A percentile compares a stretch with the other conserved stretches of the same genome.
phyloP scores from a whole-genome alignment of 169 alveolate genomes.

The Perkinsus olseni region DNA sequence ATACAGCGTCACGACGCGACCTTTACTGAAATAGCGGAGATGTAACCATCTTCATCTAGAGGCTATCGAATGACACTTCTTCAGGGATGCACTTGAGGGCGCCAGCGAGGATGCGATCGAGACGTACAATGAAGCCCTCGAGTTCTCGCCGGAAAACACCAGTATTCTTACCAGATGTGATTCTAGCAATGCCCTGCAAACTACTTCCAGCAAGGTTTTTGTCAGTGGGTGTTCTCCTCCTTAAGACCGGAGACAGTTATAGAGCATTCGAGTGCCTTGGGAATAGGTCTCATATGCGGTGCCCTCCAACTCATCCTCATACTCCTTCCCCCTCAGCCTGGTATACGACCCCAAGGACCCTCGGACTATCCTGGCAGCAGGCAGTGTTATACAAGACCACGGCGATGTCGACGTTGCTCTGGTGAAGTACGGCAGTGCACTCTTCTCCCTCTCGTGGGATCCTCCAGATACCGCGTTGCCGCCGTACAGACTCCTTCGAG shows the following conservation, averaged over 20 bases:
- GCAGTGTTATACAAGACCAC: slow-evolving; percentile 64
- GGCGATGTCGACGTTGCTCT: slow-evolving; percentile 18
- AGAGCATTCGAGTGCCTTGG: slow-evolving; percentile 60
- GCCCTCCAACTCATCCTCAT: not conserved
- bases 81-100: slow-evolving; percentile 29
- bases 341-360: slow-evolving; percentile 64
- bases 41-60: not conserved
- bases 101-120: slow-evolving; percentile 62
- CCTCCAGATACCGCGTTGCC: slow-evolving; percentile 57
- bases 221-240: not conserved
- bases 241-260: slow-evolving; percentile 41
- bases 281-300: slow-evolving; percentile 10
- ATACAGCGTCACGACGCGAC: slow-evolving; percentile 62
- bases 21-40: slow-evolving; percentile 55
- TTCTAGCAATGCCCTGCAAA: not conserved
- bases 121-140: slow-evolving; percentile 63
- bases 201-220: not conserved
- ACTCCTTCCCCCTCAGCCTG: slow-evolving; percentile 21
- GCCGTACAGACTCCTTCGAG: slow-evolving; percentile 67
- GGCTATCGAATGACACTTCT: not conserved
- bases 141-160: slow-evolving; percentile 63
- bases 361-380: slow-evolving; percentile 70
- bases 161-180: slow-evolving; percentile 50
- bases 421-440: not conserved
- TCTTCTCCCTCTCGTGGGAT: slow-evolving; percentile 51